Evolutionary conservation across 257 asterid species (phyloP).

Genomic region (Cruciata laevipes): DNA sequence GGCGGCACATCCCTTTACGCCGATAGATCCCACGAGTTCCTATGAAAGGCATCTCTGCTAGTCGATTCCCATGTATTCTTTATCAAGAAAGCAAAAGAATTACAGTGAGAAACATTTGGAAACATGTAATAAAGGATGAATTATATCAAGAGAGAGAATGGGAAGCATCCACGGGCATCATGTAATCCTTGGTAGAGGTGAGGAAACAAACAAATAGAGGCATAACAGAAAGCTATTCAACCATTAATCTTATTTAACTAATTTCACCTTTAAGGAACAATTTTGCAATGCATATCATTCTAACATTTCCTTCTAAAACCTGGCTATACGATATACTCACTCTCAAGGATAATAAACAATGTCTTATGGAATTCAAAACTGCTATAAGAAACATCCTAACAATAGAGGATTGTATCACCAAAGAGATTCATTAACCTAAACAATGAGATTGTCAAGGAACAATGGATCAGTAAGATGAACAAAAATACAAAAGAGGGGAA

Average conservation of each 20-base stretch:
- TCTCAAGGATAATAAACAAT: neutral
- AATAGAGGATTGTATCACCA: neutral
- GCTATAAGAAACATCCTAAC: neutral
- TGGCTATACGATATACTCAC: neutral
- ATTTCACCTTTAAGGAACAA: neutral
- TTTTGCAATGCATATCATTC: neutral
- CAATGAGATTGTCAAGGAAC: neutral
- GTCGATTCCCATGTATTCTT: constrained; percentile 75
- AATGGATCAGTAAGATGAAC: neutral
- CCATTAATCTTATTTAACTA: neutral
- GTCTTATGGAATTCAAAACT: neutral
- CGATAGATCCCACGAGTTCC: constrained; percentile 73
- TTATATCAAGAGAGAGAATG: neutral
- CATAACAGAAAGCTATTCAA: neutral
- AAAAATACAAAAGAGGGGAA: no score
- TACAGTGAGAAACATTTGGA: constrained; percentile 4
- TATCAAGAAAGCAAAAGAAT: constrained; percentile 12
- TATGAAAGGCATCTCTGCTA: constrained; percentile 98
- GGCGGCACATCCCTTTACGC: constrained; percentile 90
- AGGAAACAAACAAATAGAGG: constrained; percentile 3
- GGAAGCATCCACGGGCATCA: neutral
- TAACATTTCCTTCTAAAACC: neutral
- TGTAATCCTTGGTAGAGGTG: neutral
- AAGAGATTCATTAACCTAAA: neutral
- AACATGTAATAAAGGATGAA: constrained; percentile 7